phyloP scores from a whole-genome alignment of 2,329 filamentous ascomycete genomes.

The Fusarium buharicum region DNA sequence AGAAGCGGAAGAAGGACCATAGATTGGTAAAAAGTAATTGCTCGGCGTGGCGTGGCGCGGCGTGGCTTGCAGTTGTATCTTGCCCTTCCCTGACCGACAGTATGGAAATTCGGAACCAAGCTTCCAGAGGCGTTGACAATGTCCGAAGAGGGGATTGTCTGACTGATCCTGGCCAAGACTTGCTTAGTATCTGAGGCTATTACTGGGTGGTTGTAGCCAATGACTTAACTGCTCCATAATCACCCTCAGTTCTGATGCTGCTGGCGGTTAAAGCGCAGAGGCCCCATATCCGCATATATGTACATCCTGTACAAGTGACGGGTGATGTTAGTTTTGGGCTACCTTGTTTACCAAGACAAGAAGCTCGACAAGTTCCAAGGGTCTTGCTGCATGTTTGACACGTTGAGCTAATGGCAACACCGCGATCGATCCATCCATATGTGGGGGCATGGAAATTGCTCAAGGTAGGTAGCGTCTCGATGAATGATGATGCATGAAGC shows the following conservation, averaged over 20 bases:
- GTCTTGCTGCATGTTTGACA: constrained; percentile 39
- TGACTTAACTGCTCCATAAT: neutral
- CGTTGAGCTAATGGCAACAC: constrained; percentile 37
- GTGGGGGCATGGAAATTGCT: too few species aligned
- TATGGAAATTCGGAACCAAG: neutral
- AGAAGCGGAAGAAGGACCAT: constrained; percentile 21
- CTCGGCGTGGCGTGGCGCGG: constrained; percentile 12
- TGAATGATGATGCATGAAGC: neutral
- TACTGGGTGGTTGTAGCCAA: neutral
- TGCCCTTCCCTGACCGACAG: constrained; percentile 34
- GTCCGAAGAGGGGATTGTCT: neutral
- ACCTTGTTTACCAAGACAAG: constrained; percentile 37
- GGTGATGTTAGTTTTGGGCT: neutral
- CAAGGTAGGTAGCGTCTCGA: too few species aligned
- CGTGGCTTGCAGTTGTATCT: constrained; percentile 40
- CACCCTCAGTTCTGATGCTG: neutral
- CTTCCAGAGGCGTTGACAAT: neutral
- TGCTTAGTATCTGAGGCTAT: constrained; percentile 9
- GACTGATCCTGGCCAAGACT: constrained; percentile 1
- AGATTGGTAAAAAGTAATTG: constrained; percentile 25
- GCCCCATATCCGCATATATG: constrained; percentile 1
- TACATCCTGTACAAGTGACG: neutral
- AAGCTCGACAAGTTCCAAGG: constrained; percentile 36
- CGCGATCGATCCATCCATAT: constrained; percentile 40
- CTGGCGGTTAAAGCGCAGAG: constrained; percentile 10